Base-by-base conservation (phyloP, 129 eudicot genomes). In the Apium graveolens region DNA sequence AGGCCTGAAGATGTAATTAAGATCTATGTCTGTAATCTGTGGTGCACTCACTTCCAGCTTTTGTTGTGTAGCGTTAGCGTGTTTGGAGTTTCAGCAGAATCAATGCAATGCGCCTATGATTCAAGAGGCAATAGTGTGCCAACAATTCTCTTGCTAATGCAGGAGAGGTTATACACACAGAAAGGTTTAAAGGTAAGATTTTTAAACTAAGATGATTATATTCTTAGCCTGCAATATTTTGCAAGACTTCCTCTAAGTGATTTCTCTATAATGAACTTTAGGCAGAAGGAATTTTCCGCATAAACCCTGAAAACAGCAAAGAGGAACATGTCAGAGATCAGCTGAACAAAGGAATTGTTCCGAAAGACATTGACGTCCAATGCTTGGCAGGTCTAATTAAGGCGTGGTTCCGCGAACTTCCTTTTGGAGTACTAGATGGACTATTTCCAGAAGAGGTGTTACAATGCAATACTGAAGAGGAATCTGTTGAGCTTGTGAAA, bases 251-350 rank as follows among this genome's bases (percentile, higher is more conserved):
- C 21, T 14, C 0, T 16, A 11, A 39, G 45, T 41, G 26, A 3
- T 66, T 39, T 55, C 73, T 53, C 46, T 29, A 38, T 4, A 76
- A 42, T 31, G 5, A 27, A 49, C 79, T 76, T 76, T 65, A 92
- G 97, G 95, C 97, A 3, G 97, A 92, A 84, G 97, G 97, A 43
- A 90, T 92, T 62, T 92, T 92, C 74, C 96, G 97, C 37, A 92
- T 92, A 82, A 92, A 92, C 78, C 97, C 97, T 1, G 97, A 92
- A 80, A 92, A 92, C 80, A 88, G 97, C 77, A 84, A 92, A 42
- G 97, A 92, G 84, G 91, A 92, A 79, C 79, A 78, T 20, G 93
- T 92, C 17, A 81, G 97, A 74, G 93, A 86, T 85, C 96, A 92
- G 80, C 84, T 92, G 29, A 92, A 92, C 84, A 78, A 88, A 71